Percentiles rank a stretch among this genome's conserved stretches.
These are phyloP conservation scores for Corniculantispora saksenae DNA, from an alignment of 2,329 filamentous ascomycete species.

Conservation along the genomic window DNA sequence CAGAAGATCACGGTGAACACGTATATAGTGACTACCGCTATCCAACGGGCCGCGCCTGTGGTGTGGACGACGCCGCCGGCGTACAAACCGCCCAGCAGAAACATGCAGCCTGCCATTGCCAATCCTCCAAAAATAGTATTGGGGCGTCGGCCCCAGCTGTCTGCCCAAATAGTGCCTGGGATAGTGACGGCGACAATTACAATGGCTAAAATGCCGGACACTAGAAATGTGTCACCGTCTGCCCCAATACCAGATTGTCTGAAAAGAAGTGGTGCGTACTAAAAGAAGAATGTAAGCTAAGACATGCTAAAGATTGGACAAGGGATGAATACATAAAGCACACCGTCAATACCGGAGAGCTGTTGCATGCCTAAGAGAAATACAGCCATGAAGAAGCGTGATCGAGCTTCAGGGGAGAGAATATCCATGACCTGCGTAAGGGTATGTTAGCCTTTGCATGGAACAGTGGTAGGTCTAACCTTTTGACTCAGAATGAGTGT, in stretches of 20 bases:
- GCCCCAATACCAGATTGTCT: constrained; percentile 58
- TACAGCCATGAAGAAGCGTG: not conserved
- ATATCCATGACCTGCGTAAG: not conserved
- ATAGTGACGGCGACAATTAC: constrained; percentile 57
- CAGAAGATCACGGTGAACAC: constrained; percentile 48
- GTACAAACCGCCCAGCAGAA: constrained; percentile 55
- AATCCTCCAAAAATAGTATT: constrained; percentile 55
- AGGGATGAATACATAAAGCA: constrained; percentile 53
- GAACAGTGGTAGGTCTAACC: no score
- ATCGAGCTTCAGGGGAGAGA: not conserved
- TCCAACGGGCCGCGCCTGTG: constrained; percentile 45
- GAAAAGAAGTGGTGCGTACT: constrained; percentile 64
- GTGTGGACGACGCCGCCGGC: constrained; percentile 42
- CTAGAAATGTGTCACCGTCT: constrained; percentile 54
- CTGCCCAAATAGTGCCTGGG: constrained; percentile 55
- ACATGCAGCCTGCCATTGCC: constrained; percentile 50
- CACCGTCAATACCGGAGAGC: constrained; percentile 62
- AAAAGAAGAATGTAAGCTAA: not conserved
- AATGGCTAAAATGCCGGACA: constrained; percentile 59
- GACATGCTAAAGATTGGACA: not conserved
- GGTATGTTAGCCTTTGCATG: no score
- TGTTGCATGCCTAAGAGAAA: constrained; percentile 45
- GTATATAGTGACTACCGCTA: constrained; percentile 53
- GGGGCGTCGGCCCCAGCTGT: constrained; percentile 56
- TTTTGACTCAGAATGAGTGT: not conserved